Evolutionary conservation across 371 early-diverging fungal species (phyloP), one percentile per base, ranked within the genome.

Genomic region (Mortierella sp.): DNA sequence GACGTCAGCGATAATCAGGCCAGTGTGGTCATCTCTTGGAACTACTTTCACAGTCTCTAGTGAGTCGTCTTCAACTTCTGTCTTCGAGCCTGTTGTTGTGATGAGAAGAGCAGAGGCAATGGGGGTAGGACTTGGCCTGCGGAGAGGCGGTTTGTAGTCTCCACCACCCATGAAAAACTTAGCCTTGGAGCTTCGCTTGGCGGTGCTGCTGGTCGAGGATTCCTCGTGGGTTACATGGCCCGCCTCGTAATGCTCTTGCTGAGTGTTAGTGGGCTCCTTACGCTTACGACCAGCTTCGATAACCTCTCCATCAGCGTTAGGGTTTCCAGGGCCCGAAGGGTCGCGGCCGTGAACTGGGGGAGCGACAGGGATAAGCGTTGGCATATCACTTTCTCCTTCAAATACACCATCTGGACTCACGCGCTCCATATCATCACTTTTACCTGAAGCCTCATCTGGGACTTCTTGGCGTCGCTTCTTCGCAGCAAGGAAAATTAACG

Each of bases 121-220:
- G 12, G 51, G 59, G 3, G 58, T 57, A 35, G 64, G 60, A 59
- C 60, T 66, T 45, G 67, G 57, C 49, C 69, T 66, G 22, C 72
- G 67, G 15, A 53, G 31, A 34, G 71, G 74, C 0, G 32, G 28
- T 9, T 62, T 62, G 35, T 76, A 68, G 29, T 72, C 77, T 2
- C 77, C 62, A 8, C 78, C 72, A 23, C 78, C 58, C 64, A 67
- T 60, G 49, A 77, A 77, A 63, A 72, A 69, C 61, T 72, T 77
- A 40, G 72, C 65, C 43, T 23, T 66, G 6, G 72, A 68, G 19
- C n/a, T 64, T 15, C 66, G 64, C 55, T 76, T 76, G 19, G 64
- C 55, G 29, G 43, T 22, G 56, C 22, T 49, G 23, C 45, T 65
- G 5, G 26, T 64, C 17, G 68, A 62, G 1, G 71, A 60, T 19